Evolutionary conservation across 495 filamentous ascomycete genomes (phyloP).

Genomic region (Sphaerosporella brunnea): DNA sequence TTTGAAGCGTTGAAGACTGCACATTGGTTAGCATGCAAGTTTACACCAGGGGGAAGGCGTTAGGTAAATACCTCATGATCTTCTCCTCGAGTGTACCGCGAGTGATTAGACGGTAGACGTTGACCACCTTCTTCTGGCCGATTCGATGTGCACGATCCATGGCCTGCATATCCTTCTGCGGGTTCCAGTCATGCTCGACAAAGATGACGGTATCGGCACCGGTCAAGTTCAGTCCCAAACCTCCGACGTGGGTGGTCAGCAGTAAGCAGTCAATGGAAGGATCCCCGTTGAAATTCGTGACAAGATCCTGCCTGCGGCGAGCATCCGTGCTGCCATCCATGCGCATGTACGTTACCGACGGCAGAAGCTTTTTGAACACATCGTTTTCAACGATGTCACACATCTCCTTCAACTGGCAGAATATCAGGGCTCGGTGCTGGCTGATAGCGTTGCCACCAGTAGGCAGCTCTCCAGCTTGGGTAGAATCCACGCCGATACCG

Average conservation of each 20-base stretch:
- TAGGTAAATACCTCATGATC: conserved; percentile 55
- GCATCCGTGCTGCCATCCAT: conserved; percentile 85
- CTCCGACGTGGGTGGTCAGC: conserved; percentile 85
- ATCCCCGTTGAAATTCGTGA: conserved; percentile 96
- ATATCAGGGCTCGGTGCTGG: conserved; percentile 86
- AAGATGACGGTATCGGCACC: conserved; percentile 98
- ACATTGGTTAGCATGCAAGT: conserved; percentile 8
- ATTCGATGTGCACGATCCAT: conserved; percentile 99
- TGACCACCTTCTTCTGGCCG: conserved; percentile 98
- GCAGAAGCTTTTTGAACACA: conserved; percentile 69
- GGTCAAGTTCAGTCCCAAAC: conserved; percentile 84
- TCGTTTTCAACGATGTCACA: conserved; percentile 91
- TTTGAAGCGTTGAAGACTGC: conserved; percentile 93
- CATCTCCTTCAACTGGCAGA: conserved; percentile 99
- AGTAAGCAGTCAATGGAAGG: conserved; percentile 87
- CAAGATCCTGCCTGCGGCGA: conserved; percentile 78
- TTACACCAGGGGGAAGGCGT: not conserved
- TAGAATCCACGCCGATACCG: conserved; percentile 58
- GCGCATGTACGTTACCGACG: conserved; percentile 72
- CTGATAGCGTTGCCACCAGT: conserved; percentile 66
- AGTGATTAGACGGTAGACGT: conserved; percentile 94
- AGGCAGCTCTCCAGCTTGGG: conserved; percentile 39
- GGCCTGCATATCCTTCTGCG: conserved; percentile 93
- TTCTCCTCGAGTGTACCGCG: conserved; percentile 95
- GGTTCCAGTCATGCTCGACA: conserved; percentile 99